Evolutionary conservation across 495 filamentous ascomycete species (phyloP), one percentile per base, ranked within the genome.

Genomic region (Collariella sp.): DNA sequence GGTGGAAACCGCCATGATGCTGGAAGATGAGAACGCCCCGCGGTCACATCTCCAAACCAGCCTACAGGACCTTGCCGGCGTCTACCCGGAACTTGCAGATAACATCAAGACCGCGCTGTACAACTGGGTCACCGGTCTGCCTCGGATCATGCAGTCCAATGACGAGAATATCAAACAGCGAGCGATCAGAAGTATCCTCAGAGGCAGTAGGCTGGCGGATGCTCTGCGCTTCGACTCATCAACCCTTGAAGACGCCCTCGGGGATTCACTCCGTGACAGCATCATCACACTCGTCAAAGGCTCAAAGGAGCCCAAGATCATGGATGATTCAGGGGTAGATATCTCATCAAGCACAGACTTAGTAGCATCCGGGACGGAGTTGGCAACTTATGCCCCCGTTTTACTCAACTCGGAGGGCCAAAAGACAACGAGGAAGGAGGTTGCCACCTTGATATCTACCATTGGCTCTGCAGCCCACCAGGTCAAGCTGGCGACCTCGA

Each of bases 121-220:
- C 66, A 81, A 79, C 36, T 96, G 90, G 91, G 76, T 93, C 15
- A 79, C 81, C 2, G 79, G 86, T 16, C 78, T 97, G 24, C 86
- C 94, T 3, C 77, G 89, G 35, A 68, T 87, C 11, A 93, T 96
- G 81, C 87, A 90, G 65, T 81, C 83, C 22, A 86, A 82, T 51
- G 91, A 99, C 51, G 89, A 96, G 57, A 76, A 70, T 7, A 69
- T 81, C 31, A 95, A 93, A 62, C 76, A 82, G 38, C 77, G 79
- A 60, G 83, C 81, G 18, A 80, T 96, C 46, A 74, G 78, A 31
- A 85, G 87, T 56, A 79, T 97, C 39, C 82, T 83, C 5, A 81
- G 83, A 38, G 83, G 86, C 0, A 86, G 84, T 53, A 74, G 80
- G n/a, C 64, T 95, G 7, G 71, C 95, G 4, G 77, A 76, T 5